Base-by-base conservation (phyloP, 1,284 basidiomycete species). In the Pseudozyma tsukubaensis region DNA sequence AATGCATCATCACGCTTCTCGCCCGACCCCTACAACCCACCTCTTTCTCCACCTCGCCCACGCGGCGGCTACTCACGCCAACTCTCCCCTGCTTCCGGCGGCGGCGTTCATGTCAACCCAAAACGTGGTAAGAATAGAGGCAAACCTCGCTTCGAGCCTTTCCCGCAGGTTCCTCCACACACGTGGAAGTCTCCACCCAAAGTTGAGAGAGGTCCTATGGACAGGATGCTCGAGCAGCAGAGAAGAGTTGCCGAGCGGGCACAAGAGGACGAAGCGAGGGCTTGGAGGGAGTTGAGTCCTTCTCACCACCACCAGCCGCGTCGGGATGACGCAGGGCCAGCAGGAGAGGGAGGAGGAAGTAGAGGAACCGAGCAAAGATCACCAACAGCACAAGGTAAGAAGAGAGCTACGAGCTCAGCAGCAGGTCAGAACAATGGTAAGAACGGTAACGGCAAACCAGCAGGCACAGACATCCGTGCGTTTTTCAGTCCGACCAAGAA, bases 11-110 rank as follows among this genome's bases (percentile, higher is more conserved):
- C 54, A 7, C 50, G 55, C 24, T 80, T 73, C 58, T 76, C 72
- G 9, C 78, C 78, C 3, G 76, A 80, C 35, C 78, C 76, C 0
- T 80, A 50, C 59, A 74, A 78, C 47, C 78, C 78, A 1, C 78
- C 78, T 4, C 29, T 70, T 14, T 78, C 78, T 0, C 70, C 78
- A 19, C 66, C 58, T 1, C 61, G 73, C 2, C 72, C 76, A 1
- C 37, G 48, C 9, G 77, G 77, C 13, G 72, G 70, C 4, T 78
- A 73, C 61, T 66, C 60, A 21, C 65, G 72, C 24, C 36, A 37
- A 2, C 60, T 73, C 24, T 63, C 63, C 13, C 63, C 70, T 3
- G 32, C 69, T 1, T 61, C 57, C 11, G 69, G 69, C 13, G 69
- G 69, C 18, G 69, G 69, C n/a, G 35, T 72, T 24, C 69, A 72